Evolutionary conservation across 495 filamentous ascomycete genomes (phyloP), one percentile per base, ranked within the genome.

Genomic region (Cudoniella acicularis): DNA sequence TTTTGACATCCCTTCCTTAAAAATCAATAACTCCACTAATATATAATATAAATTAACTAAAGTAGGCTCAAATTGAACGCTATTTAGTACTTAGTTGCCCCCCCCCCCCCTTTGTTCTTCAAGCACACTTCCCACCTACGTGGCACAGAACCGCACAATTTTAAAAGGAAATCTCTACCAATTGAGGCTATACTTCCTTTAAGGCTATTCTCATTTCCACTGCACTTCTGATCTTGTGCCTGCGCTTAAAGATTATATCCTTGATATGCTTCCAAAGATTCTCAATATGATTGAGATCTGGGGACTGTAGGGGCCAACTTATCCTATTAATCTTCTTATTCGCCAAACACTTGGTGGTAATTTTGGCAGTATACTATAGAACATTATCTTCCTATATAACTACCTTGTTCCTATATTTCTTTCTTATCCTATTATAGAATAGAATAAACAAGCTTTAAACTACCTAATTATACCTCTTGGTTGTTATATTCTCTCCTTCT

Each of bases 311-410:
- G 13, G 17, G 27, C 24, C n/a, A 36, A 3, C 18, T 3, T 3
- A 16, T 3, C 27, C 26, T 4, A 6, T 36, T 36, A 4, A 36
- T 13, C 30, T 13, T 4, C 30, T 36, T 36, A 36, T 13, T 36
- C 3, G 3, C 18, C 3, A 40, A 42, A 26, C 4, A 54, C 4
- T 40, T 20, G 3, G 10, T 4, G 3, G 41, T 18, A 6, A 40
- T 41, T 10, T 42, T 40, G 3, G 51, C 27, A 9, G 4, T 36
- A 20, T 54, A 26, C 16, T 8, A 23, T 20, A 25, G 27, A 4
- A 26, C 51, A 36, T 41, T 41, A 42, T 54, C 51, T n/a, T 47
- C 43, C 41, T 54, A 16, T 26, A 54, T 54, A 10, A 54, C 43
- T 8, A 47, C 43, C 4, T 17, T n/a, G 4, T 4, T 8, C 6